Percentiles rank a stretch among this genome's conserved stretches.
These are phyloP conservation scores for Neonectria sp. DNA, from an alignment of 2,329 filamentous ascomycete genomes.

Conservation along the genomic window DNA sequence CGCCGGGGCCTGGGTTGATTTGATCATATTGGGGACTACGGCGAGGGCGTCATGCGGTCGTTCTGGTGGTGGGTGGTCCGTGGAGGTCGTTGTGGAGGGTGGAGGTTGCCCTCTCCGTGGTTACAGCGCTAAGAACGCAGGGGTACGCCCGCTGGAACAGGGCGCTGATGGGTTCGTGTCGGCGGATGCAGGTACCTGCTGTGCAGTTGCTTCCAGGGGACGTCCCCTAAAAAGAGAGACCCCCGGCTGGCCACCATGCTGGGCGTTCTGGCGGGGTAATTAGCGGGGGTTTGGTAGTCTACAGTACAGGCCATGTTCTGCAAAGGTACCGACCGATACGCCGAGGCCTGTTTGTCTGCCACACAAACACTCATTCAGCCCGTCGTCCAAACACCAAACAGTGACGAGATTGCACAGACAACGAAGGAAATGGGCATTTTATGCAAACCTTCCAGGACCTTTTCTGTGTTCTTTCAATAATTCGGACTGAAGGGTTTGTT, in stretches of 20 bases:
- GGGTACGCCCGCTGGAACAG: neutral
- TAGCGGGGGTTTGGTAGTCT: neutral
- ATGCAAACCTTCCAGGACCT: neutral
- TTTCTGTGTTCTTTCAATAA: neutral
- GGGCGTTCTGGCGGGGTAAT: neutral
- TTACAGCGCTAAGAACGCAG: neutral
- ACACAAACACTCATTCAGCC: no score
- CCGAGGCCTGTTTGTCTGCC: no score
- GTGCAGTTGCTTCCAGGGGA: neutral
- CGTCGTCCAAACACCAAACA: no score
- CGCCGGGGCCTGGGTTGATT: slow-evolving; percentile 36
- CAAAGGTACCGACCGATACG: neutral
- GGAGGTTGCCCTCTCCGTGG: neutral
- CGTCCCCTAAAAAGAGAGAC: neutral
- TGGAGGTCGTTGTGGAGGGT: neutral
- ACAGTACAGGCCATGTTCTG: neutral
- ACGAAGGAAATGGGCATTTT: neutral
- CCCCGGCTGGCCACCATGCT: neutral
- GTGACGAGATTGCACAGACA: neutral
- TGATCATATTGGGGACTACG: slow-evolving; percentile 2
- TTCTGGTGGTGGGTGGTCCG: neutral
- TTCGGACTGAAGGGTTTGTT: neutral
- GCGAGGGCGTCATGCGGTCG: slow-evolving; percentile 12
- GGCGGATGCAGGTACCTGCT: neutral
- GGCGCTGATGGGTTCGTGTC: neutral